Evolutionary conservation across 2,329 filamentous ascomycete genomes (phyloP).

Genomic region (Cadophora sp.): DNA sequence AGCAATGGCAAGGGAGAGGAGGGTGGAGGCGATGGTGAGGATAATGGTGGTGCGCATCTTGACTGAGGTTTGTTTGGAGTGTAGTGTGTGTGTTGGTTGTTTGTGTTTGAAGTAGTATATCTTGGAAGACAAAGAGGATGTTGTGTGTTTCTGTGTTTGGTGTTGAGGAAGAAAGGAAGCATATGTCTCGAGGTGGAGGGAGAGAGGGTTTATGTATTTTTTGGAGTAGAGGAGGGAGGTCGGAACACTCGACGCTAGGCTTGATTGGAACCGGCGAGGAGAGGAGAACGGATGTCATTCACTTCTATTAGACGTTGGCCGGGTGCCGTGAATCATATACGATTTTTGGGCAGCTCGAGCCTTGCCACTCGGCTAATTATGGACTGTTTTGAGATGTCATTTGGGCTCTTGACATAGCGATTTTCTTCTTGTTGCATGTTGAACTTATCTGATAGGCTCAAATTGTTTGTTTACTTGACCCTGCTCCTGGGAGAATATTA

Average conservation of each 20-base stretch:
- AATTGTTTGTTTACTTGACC: not conserved
- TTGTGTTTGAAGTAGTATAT: slow-evolving; percentile 1
- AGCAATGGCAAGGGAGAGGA: not conserved
- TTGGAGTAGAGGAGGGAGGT: not conserved
- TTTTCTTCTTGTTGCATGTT: not conserved
- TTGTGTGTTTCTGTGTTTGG: not conserved
- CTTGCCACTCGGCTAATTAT: not conserved
- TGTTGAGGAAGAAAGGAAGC: not conserved
- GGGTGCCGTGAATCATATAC: not conserved
- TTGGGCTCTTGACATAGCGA: not conserved
- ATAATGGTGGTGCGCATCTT: not conserved
- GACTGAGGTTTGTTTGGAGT: not conserved
- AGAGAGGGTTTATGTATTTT: not conserved
- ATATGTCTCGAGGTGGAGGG: not conserved
- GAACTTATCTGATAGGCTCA: not conserved
- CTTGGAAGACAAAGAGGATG: not conserved
- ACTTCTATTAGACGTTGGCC: not conserved
- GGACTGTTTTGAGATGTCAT: not conserved
- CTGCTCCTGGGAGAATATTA: not conserved
- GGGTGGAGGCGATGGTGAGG: not conserved
- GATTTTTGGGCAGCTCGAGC: not conserved
- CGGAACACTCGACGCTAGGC: not conserved
- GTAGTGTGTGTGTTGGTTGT: not conserved
- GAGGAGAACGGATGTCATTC: not conserved
- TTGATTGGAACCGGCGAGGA: not conserved